Evolutionary conservation across 108 stramenopile genomes (phyloP).

Genomic region (Cyclostephanos tholiformis): DNA sequence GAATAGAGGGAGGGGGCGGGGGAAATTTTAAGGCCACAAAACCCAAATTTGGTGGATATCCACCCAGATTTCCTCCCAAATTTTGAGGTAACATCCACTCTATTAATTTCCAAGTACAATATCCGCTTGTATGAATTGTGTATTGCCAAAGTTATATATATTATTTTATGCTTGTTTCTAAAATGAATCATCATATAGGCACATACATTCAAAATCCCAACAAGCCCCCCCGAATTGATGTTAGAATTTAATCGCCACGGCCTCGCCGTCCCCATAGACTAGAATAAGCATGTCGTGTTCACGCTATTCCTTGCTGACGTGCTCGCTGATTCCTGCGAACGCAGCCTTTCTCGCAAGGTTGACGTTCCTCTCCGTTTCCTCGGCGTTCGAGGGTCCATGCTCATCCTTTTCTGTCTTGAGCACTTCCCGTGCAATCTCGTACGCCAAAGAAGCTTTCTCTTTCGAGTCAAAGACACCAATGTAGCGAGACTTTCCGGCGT

Average conservation of each 20-base stretch:
- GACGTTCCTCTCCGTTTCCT: conserved; percentile 73
- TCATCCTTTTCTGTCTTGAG: conserved; percentile 45
- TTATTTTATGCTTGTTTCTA: neutral
- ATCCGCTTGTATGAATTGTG: neutral
- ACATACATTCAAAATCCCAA: neutral
- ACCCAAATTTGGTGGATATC: no score
- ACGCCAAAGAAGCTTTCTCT: conserved; percentile 63
- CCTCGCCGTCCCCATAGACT: neutral
- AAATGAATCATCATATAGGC: neutral
- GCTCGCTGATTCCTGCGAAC: conserved; percentile 80
- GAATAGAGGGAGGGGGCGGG: no score
- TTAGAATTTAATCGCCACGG: neutral
- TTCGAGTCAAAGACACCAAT: conserved; percentile 72
- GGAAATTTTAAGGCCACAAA: no score
- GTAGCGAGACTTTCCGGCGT: conserved; percentile 70
- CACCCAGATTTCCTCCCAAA: no score
- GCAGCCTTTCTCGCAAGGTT: conserved; percentile 81
- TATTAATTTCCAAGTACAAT: no score
- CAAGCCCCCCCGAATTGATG: neutral
- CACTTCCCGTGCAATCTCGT: conserved; percentile 68
- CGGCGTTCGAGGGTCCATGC: conserved; percentile 38
- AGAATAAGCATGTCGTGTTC: neutral
- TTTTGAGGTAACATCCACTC: no score
- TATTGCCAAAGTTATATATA: neutral
- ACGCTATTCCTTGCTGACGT: neutral